Percentiles rank a stretch among this genome's conserved stretches.
phyloP scores from a whole-genome alignment of 2,329 filamentous ascomycete species.

The Talaromyces rugulosus region DNA sequence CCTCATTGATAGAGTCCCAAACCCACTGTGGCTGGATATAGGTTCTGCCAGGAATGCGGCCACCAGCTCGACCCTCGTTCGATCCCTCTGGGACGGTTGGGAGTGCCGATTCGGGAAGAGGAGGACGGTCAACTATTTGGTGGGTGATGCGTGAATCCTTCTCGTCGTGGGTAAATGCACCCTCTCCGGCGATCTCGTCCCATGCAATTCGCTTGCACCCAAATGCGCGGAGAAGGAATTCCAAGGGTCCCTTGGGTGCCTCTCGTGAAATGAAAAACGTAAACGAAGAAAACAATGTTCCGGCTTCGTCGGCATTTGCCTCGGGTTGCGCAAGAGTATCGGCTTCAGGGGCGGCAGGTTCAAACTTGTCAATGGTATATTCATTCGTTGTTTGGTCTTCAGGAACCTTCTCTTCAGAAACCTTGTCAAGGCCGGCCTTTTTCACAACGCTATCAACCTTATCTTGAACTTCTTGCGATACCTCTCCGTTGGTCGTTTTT shows the following conservation, averaged over 20 bases:
- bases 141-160: slow-evolving; percentile 86
- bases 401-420: slow-evolving; percentile 40
- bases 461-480: slow-evolving; percentile 66
- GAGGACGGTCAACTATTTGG: slow-evolving; percentile 88
- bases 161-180: slow-evolving; percentile 88
- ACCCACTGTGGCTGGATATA: slow-evolving; percentile 98
- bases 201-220: slow-evolving; percentile 95
- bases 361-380: slow-evolving; percentile 83
- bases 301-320: slow-evolving; percentile 60
- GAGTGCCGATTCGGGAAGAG: slow-evolving; percentile 57
- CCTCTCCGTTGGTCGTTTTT: slow-evolving; percentile 51
- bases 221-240: slow-evolving; percentile 90
- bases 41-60: slow-evolving; percentile 80
- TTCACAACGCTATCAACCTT: slow-evolving; percentile 57
- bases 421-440: slow-evolving; percentile 36
- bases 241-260: slow-evolving; percentile 81
- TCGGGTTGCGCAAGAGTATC: slow-evolving; percentile 81
- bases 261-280: slow-evolving; percentile 93
- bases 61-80: slow-evolving; percentile 53
- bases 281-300: slow-evolving; percentile 77
- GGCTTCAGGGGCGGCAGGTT: slow-evolving; percentile 75
- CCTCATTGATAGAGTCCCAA: slow-evolving; percentile 94
- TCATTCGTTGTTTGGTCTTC: slow-evolving; percentile 48
- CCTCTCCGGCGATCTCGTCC: slow-evolving; percentile 86
- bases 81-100: slow-evolving; percentile 39